These are phyloP conservation scores for Vigna nakashimae DNA, from an alignment of 306 rosid genomes.

Conservation along the genomic window DNA sequence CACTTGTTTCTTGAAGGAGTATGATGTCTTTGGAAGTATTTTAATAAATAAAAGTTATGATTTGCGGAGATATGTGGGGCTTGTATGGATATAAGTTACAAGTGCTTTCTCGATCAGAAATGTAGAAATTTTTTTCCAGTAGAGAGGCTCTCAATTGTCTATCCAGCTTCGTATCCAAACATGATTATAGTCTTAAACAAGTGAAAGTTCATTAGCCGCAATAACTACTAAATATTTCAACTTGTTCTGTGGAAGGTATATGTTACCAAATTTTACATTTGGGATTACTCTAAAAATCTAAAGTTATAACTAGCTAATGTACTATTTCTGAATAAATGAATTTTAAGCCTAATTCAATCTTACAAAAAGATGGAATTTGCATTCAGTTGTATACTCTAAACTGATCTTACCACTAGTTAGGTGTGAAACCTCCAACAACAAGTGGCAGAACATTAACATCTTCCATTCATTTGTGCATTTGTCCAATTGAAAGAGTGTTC, in stretches of 20 bases:
- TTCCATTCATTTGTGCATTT: background rate
- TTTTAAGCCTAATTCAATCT: too few relatives aligned
- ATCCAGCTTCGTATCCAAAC: too few relatives aligned
- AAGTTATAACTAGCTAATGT: background rate
- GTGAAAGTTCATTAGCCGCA: background rate
- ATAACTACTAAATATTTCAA: background rate
- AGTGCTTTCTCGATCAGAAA: too few relatives aligned
- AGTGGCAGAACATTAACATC: background rate
- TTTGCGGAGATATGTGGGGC: background rate
- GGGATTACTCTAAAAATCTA: background rate
- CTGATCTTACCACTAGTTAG: too few relatives aligned
- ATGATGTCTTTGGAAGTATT: background rate
- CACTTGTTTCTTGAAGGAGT: background rate
- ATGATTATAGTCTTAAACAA: background rate
- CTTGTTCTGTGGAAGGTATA: background rate
- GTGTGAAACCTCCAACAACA: background rate
- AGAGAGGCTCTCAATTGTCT: too few relatives aligned
- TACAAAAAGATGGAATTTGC: too few relatives aligned
- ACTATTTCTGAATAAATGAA: background rate
- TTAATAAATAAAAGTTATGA: background rate
- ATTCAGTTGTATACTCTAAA: too few relatives aligned
- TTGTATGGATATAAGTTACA: too few relatives aligned
- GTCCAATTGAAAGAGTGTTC: background rate
- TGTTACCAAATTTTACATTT: background rate
- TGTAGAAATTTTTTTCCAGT: too few relatives aligned